Percentiles rank a stretch among this genome's conserved stretches.
These are phyloP conservation scores for Clitopilus passeckerianus DNA, from an alignment of 768 basidiomycete species.

Conservation along the genomic window DNA sequence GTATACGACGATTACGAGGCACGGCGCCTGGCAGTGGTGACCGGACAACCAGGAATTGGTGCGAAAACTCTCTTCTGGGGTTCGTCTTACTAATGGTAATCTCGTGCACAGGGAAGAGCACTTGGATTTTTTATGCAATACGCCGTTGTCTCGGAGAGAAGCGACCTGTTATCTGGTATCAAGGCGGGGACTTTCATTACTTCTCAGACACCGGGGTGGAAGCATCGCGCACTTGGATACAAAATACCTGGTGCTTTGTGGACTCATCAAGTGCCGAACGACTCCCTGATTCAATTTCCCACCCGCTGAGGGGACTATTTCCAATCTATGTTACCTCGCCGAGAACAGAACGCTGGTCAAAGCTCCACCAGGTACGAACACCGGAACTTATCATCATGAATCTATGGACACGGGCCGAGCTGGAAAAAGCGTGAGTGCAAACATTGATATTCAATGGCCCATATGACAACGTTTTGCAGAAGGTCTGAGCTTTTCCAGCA, in stretches of 20 bases:
- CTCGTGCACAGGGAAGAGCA: conserved; percentile 10
- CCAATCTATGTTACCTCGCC: conserved; percentile 10
- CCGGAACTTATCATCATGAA: conserved; percentile 10
- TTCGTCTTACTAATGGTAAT: background rate
- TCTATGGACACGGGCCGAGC: conserved; percentile 10
- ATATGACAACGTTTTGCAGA: background rate
- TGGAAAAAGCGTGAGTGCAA: background rate
- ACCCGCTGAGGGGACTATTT: conserved; percentile 8
- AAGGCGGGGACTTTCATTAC: conserved; percentile 4
- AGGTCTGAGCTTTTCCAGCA: background rate
- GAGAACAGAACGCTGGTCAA: conserved; percentile 7
- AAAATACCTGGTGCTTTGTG: conserved; percentile 11
- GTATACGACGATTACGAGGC: background rate
- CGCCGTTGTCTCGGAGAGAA: conserved; percentile 14
- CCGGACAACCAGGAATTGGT: conserved; percentile 6
- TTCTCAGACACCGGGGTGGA: too few species aligned
- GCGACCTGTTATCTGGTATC: conserved; percentile 15
- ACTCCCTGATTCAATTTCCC: background rate
- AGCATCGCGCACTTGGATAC: too few species aligned
- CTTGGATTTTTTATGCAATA: conserved; percentile 10
- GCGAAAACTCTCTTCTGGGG: background rate
- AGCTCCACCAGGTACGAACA: background rate
- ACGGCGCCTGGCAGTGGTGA: conserved; percentile 6
- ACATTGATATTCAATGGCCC: background rate
- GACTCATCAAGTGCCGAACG: conserved; percentile 5